Evolutionary conservation across 129 eudicot species (phyloP), one percentile per base, ranked within the genome.

Genomic region (Pulicaria dysenterica): DNA sequence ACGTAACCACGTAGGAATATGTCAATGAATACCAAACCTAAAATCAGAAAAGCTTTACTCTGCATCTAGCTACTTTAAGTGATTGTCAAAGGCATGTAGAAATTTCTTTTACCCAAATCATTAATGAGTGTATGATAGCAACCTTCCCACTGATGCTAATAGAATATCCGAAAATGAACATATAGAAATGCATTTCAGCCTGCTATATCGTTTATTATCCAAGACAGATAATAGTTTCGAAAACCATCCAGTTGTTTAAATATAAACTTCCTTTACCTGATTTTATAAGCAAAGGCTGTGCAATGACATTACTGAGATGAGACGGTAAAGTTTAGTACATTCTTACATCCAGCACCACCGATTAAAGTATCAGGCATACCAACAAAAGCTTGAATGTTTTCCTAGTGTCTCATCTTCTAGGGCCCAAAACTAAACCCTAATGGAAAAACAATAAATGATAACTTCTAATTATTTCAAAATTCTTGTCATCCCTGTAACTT

Each of bases 141-240:
- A 56, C 62, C 40, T 19, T 56, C 62, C 38, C 40, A 11, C 48
- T 64, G 49, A 42, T 63, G 50, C 37, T 63, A 41, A 15, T 31
- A 66, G 24, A 31, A 31, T 66, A 9, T 48, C n/a, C 15, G 5
- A 48, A 67, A 34, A 7, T 36, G 19, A 50, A 14, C 37, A 51
- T 68, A 68, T 51, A 6, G 9, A 50, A 38, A 60, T 37, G 38
- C 57, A 37, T 5, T 68, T 38, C 9, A 37, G 39, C 0, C 48
- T 50, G 44, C 61, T 8, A 16, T 68, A 50, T 31, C 38, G 47
- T 39, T 60, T 60, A 38, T 9, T n/a, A 68, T 37, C 47, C 61
- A 68, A 68, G 47, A 49, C 49, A 68, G 72, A 67, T 67, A 59
- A 67, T 49, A 49, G 47, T 49, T 49, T 19, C 51, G 46, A 39